Base-by-base conservation (phyloP, 495 filamentous ascomycete genomes). In the Astrothelium subdiscretum region DNA sequence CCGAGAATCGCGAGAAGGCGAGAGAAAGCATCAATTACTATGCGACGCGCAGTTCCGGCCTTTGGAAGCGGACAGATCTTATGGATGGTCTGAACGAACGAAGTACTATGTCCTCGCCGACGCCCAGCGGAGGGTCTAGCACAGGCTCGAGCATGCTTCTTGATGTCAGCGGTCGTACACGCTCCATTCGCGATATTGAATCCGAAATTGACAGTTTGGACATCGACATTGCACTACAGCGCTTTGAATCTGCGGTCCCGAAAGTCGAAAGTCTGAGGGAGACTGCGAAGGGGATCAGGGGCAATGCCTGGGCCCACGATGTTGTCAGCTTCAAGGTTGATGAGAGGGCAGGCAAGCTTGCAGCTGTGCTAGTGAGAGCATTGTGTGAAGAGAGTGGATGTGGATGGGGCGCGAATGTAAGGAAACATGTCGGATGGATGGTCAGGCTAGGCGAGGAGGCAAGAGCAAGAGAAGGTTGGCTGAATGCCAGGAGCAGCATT, bases 171-270 rank as follows among this genome's bases (percentile, higher is more conserved):
- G 94, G 95, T 26, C 92, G 95, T 68, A 92, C 96, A 67, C 89
- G 96, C 71, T 96, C 92, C 67, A 79, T 99, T 20, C 87, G 94
- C 24, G 96, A 89, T 89, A 91, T 97, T 0, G 94, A 99, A 70
- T 82, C 83, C 48, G 91, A 97, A 74, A 86, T 99, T 67, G 94
- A 99, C 70, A 91, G 96, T 69, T 83, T 99, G 3, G 95, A 97
- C 67, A 96, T 96, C 65, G 86, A 91, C 70, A 94, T 99, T 59
- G 94, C 94, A 1, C 80, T 97, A 29, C 92, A 97, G 68, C 80
- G 83, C 32, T 95, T 97, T 62, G 92, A 96, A 63, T 83, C 85
- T 3, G 89, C 92, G 0, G 91, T 97, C 0, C 76, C 79, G 1
- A 82, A 82, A 57, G 86, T 97, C 10, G 92, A 97, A 73, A 87